Evolutionary conservation across 2,329 filamentous ascomycete species (phyloP), one percentile per base, ranked within the genome.

Genomic region (Aspergillus hortae): DNA sequence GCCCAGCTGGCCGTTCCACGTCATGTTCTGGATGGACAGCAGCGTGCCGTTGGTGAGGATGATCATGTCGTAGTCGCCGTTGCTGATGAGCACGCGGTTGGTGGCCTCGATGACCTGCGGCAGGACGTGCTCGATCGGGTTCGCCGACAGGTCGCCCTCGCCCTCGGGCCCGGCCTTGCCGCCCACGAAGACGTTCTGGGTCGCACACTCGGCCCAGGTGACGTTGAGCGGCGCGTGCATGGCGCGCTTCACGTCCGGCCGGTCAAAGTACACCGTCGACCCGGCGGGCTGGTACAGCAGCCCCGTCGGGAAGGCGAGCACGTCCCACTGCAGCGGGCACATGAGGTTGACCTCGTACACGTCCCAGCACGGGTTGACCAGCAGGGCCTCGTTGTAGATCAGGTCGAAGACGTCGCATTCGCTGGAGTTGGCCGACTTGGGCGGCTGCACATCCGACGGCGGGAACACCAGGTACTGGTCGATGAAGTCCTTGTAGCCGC

Each of bases 21-120:
- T 92, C 84, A 92, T 90, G 74, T 92, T 92, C 65, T 94, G 89
- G 57, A 92, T 85, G 2, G 81, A 78, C 6, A 92, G 74, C 1
- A 92, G 76, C 0, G 87, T 89, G 9, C 88, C 88, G 66, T 88
- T 87, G 61, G 80, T 79, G 19, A 87, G 74, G 17, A 90, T 78
- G 54, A 89, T 79, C 67, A 81, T 88, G 71, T 92, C 89, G n/a
- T 87, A 80, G 44, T 81, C 74, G 17, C 88, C 89, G 63, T 92
- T 88, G 6, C 78, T 85, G 63, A 94, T 85, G 59, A 95, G 80
- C 7, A 89, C 89, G 55, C 86, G 85, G 47, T 87, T 79, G 1
- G 87, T 89, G 32, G 78, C 77, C 63, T 71, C 68, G 7, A 71
- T 71, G 3, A 71, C 68, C 55, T 70, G 65, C 3, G 68, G 68